These are phyloP conservation scores for Syzygium malaccense DNA, from an alignment of 441 rosid genomes.

Conservation along the genomic window DNA sequence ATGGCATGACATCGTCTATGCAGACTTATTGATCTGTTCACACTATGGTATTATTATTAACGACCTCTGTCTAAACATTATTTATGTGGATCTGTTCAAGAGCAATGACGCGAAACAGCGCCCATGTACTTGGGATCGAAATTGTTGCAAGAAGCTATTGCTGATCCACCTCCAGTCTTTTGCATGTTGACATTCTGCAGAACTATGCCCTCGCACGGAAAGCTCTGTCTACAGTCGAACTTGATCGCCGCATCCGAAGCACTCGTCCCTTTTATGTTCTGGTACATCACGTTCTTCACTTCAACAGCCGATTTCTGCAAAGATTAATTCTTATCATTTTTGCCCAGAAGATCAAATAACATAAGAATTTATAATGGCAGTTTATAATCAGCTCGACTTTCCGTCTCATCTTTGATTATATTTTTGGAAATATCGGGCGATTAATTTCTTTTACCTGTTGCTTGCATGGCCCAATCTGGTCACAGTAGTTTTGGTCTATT, in stretches of 20 bases:
- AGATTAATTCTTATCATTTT: background rate
- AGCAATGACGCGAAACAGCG: slow-evolving; percentile 45
- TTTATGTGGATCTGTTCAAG: background rate
- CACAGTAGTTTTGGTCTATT: slow-evolving; percentile 78
- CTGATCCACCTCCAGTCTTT: slow-evolving; percentile 10
- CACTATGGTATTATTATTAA: background rate
- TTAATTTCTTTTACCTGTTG: slow-evolving; percentile 27
- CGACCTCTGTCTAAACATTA: background rate
- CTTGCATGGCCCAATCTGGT: slow-evolving; percentile 54
- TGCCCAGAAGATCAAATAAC: background rate
- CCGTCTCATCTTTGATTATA: background rate
- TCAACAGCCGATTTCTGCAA: slow-evolving; percentile 51
- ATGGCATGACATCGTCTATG: background rate
- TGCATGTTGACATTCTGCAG: slow-evolving; percentile 33
- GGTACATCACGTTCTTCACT: slow-evolving; percentile 57
- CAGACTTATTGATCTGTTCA: background rate
- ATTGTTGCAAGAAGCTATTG: slow-evolving; percentile 47
- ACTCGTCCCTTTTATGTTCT: slow-evolving; percentile 64
- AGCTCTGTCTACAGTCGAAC: slow-evolving; percentile 48
- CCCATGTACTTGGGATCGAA: slow-evolving; percentile 29
- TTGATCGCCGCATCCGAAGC: slow-evolving; percentile 51
- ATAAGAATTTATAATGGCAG: background rate
- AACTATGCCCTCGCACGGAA: slow-evolving; percentile 54
- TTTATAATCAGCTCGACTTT: background rate
- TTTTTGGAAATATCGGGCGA: too few species aligned